phyloP scores from a whole-genome alignment of 2,329 filamentous ascomycete genomes.

The Fusarium pininemorale region DNA sequence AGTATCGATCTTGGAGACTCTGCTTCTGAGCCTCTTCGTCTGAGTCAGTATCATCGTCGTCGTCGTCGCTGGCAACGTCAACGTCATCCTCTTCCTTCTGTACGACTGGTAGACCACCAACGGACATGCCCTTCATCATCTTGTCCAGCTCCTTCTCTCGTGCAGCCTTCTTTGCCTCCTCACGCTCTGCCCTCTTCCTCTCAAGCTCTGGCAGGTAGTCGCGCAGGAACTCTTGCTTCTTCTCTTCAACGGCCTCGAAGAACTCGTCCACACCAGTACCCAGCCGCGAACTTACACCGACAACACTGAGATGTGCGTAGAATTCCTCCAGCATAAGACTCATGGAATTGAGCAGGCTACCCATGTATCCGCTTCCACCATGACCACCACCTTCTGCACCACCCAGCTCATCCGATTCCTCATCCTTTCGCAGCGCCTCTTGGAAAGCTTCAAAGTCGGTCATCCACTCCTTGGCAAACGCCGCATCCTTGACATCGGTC shows the following conservation, averaged over 20 bases:
- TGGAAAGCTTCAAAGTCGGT: constrained; percentile 98
- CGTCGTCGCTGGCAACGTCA: constrained; percentile 66
- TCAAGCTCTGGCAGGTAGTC: constrained; percentile 96
- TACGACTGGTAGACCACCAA: constrained; percentile 49
- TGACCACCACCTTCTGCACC: constrained; percentile 73
- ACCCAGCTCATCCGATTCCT: constrained; percentile 79
- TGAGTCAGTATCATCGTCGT: constrained; percentile 63
- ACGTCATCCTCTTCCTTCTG: constrained; percentile 58
- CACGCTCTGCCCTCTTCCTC: constrained; percentile 76
- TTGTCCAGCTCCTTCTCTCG: constrained; percentile 86
- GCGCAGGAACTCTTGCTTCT: constrained; percentile 85
- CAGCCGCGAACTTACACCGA: constrained; percentile 92
- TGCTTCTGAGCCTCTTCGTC: constrained; percentile 70
- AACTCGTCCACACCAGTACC: constrained; percentile 93
- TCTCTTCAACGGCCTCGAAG: constrained; percentile 87
- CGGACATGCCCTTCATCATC: constrained; percentile 92
- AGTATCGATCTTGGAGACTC: constrained; percentile 79
- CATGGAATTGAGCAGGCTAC: constrained; percentile 95
- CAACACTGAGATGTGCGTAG: constrained; percentile 91
- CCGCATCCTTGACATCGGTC: constrained; percentile 91
- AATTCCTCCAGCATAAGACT: constrained; percentile 97
- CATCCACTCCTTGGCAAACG: constrained; percentile 99
- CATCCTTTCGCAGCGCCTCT: constrained; percentile 80
- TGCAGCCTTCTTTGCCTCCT: constrained; percentile 75
- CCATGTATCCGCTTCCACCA: constrained; percentile 93